phyloP scores from a whole-genome alignment of 2,329 filamentous ascomycete genomes.

The Cercospora sp. region DNA sequence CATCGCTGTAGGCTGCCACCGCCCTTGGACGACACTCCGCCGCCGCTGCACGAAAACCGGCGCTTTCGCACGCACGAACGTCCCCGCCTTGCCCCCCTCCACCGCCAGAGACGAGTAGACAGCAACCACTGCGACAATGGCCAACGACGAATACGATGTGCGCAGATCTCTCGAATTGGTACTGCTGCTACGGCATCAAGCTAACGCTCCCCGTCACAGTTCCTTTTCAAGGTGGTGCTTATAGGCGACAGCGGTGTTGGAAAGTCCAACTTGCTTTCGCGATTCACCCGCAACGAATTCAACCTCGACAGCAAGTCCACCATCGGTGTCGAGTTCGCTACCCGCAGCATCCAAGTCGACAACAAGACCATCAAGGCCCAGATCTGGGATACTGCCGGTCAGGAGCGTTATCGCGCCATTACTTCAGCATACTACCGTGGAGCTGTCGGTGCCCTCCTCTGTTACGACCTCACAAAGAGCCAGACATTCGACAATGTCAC shows the following conservation, averaged over 20 bases:
- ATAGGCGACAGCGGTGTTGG: constrained; percentile 99
- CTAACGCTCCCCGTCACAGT: constrained; percentile 56
- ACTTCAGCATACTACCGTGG: constrained; percentile 87
- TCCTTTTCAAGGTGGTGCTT: constrained; percentile 99
- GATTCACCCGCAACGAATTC: constrained; percentile 99
- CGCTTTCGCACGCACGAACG: constrained; percentile 6
- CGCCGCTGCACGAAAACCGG: neutral
- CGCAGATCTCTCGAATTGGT: neutral
- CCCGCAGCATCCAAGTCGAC: constrained; percentile 97
- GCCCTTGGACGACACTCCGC: neutral
- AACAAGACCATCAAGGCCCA: constrained; percentile 99
- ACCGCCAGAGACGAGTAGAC: constrained; percentile 10
- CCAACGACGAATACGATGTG: constrained; percentile 96
- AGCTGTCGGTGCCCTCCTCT: constrained; percentile 92
- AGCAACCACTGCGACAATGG: constrained; percentile 65
- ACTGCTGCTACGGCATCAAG: neutral
- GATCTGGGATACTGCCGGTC: constrained; percentile 99
- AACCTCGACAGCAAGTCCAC: constrained; percentile 99
- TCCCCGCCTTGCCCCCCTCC: constrained; percentile 10
- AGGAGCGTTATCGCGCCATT: constrained; percentile 98
- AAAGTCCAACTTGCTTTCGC: constrained; percentile 98
- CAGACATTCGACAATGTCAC: constrained; percentile 58
- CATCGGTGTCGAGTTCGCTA: constrained; percentile 99
- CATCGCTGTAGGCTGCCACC: neutral
- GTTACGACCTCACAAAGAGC: constrained; percentile 63